phyloP scores from a whole-genome alignment of 208 protist species.

The Borovskyia barvae region DNA sequence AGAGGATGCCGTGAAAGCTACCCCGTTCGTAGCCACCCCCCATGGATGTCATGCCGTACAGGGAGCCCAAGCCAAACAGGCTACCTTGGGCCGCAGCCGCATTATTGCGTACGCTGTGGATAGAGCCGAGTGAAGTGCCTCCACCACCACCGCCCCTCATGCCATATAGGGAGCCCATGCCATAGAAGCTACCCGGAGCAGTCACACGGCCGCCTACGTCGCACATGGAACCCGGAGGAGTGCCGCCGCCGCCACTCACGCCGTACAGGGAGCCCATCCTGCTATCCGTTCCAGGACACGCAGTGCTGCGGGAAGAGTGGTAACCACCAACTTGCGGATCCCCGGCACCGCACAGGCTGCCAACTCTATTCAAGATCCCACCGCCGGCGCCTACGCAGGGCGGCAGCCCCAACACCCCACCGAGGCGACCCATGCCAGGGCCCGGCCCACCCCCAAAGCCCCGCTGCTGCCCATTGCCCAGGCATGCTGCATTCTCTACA shows the following conservation, averaged over 20 bases:
- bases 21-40: constrained; percentile 15
- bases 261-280: constrained; percentile 22
- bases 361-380: no score
- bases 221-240: constrained; percentile 25
- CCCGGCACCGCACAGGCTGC: no score
- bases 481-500: no score
- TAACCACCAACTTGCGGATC: no score
- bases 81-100: constrained; percentile 4
- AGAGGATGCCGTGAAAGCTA: constrained; percentile 33
- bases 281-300: no score
- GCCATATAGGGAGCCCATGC: constrained; percentile 21
- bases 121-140: constrained; percentile 19
- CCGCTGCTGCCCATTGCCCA: no score
- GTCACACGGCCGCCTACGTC: constrained; percentile 14
- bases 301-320: no score
- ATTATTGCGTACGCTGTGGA: constrained; percentile 24
- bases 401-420: no score
- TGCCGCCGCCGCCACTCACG: constrained; percentile 2
- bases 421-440: no score
- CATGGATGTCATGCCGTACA: constrained; percentile 24
- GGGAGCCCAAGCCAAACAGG: constrained; percentile 6
- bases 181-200: constrained; percentile 33
- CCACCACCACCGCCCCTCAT: constrained; percentile 3
- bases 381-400: no score
- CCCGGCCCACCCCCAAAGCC: no score